Evolutionary conservation across 441 rosid genomes (phyloP).

Genomic region (Eutrema salsugineum): DNA sequence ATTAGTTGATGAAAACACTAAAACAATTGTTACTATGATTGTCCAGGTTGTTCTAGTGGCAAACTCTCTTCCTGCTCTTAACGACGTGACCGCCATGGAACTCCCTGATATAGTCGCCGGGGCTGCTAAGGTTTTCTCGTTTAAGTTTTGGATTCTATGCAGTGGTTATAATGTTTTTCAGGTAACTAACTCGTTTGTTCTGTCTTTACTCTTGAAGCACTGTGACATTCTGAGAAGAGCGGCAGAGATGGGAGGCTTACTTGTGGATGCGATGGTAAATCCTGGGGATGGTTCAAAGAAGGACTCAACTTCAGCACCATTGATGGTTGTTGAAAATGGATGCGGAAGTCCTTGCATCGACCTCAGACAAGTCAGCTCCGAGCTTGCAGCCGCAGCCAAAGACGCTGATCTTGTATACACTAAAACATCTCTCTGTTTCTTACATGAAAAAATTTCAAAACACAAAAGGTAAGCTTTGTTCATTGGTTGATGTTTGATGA

Average conservation of each 20-base stretch:
- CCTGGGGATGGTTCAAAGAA: conserved; percentile 62
- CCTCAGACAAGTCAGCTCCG: conserved; percentile 96
- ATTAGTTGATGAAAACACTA: not conserved
- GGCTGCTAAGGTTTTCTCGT: conserved; percentile 83
- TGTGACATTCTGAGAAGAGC: conserved; percentile 96
- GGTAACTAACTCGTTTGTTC: not conserved
- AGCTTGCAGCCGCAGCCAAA: conserved; percentile 95
- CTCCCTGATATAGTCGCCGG: conserved; percentile 95
- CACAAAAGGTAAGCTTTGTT: not conserved
- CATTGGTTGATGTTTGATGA: conserved; percentile 6
- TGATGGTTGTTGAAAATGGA: conserved; percentile 99
- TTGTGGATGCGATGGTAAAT: conserved; percentile 90
- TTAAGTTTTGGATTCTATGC: not conserved
- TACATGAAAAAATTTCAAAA: not conserved
- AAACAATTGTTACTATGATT: conserved; percentile 3
- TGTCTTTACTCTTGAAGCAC: conserved; percentile 48
- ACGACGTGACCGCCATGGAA: conserved; percentile 98
- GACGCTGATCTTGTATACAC: conserved; percentile 88
- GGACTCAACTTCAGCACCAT: conserved; percentile 61
- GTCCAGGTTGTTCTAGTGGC: conserved; percentile 95
- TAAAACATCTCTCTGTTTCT: not conserved
- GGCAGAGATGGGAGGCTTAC: conserved; percentile 92
- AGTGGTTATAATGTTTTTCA: not conserved
- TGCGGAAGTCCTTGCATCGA: conserved; percentile 99
- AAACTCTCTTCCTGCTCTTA: conserved; percentile 95